Evolutionary conservation across 2,329 filamentous ascomycete species (phyloP).

Genomic region (Fusarium sp.): DNA sequence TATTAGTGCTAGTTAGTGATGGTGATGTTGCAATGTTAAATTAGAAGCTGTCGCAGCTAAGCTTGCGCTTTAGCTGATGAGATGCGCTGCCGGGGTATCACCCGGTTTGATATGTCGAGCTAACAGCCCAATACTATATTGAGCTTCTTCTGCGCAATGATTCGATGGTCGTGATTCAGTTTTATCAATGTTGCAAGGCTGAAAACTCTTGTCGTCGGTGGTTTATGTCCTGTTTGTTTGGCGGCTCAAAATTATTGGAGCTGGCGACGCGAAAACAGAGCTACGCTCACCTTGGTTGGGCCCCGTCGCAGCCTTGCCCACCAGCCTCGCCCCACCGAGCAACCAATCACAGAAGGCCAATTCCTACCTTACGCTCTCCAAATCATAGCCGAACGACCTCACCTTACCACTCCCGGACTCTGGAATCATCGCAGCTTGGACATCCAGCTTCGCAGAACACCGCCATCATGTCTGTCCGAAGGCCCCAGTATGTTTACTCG

Average conservation of each 20-base stretch:
- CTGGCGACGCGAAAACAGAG: constrained; percentile 46
- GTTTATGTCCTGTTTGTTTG: constrained; percentile 38
- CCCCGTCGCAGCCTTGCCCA: constrained; percentile 27
- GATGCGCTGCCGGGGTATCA: constrained; percentile 18
- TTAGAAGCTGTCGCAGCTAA: constrained; percentile 23
- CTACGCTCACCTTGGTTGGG: constrained; percentile 17
- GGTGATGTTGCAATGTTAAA: constrained; percentile 22
- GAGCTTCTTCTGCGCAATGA: neutral
- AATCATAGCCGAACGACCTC: constrained; percentile 47
- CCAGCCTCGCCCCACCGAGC: constrained; percentile 46
- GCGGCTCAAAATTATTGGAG: constrained; percentile 43
- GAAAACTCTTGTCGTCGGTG: constrained; percentile 19
- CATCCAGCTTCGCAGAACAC: constrained; percentile 43
- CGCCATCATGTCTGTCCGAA: constrained; percentile 54
- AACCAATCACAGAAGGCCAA: constrained; percentile 52
- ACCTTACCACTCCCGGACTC: constrained; percentile 42
- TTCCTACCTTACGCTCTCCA: constrained; percentile 53
- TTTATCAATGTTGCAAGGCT: constrained; percentile 25
- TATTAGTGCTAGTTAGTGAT: constrained; percentile 32
- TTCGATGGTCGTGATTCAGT: neutral
- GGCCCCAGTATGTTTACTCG: constrained; percentile 52
- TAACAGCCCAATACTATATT: neutral
- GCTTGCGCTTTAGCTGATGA: constrained; percentile 26
- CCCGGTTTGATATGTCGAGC: constrained; percentile 1
- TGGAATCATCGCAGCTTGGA: constrained; percentile 44